Evolutionary conservation across 495 filamentous ascomycete genomes (phyloP), one percentile per base, ranked within the genome.

Genomic region (Cryomyces antarcticus): DNA sequence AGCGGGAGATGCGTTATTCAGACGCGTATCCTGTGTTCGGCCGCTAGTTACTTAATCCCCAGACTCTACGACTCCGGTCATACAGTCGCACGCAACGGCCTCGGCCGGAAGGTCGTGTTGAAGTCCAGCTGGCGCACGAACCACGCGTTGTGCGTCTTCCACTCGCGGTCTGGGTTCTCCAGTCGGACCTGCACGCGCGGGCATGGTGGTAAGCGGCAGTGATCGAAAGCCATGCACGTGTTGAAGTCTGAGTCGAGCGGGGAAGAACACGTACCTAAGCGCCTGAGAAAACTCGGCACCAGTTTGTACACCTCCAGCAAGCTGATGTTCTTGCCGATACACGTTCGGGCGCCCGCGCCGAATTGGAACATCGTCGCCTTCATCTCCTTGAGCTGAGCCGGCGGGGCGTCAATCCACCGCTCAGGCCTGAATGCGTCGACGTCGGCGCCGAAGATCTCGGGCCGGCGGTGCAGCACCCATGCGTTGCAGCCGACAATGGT

Each of bases 281-380:
- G 60, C 45, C 77, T 64, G 49, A 85, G 64, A 51, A 86, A 64
- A 43, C 68, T 79, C 35, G 82, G 80, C 41, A 85, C 73, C 43
- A 87, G 52, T 64, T 87, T 86, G 48, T 82, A 81, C 41, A 85
- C 77, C 67, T 87, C 81, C 57, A 86, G 47, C 59, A 80, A 54
- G 42, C 71, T 73, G 44, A 86, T 75, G 49, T 86, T 85, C 62
- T 70, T 69, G 4, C 78, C 78, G 43, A 81, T 77, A 55, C 78
- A 83, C 4, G 71, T 68, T 31, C 78, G 57, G 5, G 62, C 62
- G n/a, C 78, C 78, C 0, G 69, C 74, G 7, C 78, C 76, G 60
- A 79, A 84, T 28, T 68, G 56, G 45, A 63, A 65, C 56, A 65
- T 63, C 6, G 57, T 55, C 11, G 49, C 55, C 40, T 66, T 63